Percentiles rank a stretch among this genome's conserved stretches.
Evolutionary conservation across 805 yeast species (phyloP).

Genomic region (Candida peoriensis): DNA sequence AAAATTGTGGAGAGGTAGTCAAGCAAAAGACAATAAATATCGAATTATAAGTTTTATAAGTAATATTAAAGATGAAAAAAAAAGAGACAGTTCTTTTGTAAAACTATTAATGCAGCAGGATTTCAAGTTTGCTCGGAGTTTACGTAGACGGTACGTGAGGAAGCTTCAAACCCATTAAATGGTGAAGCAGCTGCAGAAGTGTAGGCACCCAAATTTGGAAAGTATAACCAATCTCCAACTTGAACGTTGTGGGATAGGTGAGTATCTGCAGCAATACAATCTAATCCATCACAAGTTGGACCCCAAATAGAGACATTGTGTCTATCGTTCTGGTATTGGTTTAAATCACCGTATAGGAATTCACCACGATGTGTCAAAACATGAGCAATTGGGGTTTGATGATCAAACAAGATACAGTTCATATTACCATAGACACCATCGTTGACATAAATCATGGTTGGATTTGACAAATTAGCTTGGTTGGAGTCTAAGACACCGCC

Average conservation of each 20-base stretch:
- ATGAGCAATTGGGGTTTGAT: conserved; percentile 70
- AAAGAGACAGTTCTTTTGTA: too few relatives aligned
- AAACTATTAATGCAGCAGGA: too few relatives aligned
- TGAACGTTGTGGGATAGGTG: conserved; percentile 53
- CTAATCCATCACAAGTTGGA: conserved; percentile 97
- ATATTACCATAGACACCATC: conserved; percentile 96
- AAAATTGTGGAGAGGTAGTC: too few relatives aligned
- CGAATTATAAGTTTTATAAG: too few relatives aligned
- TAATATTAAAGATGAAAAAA: too few relatives aligned
- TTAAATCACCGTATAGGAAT: conserved; percentile 34
- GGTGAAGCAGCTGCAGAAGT: conserved; percentile 88
- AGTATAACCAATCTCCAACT: conserved; percentile 92
- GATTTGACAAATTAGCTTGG: conserved; percentile 21
- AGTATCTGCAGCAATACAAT: conserved; percentile 59
- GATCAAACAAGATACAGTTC: conserved; percentile 92
- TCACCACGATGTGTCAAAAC: conserved; percentile 54
- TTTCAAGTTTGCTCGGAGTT: too few relatives aligned
- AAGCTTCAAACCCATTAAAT: conserved; percentile 81
- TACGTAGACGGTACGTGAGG: conserved; percentile 59
- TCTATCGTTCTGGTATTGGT: conserved; percentile 10
- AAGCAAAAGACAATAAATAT: too few relatives aligned
- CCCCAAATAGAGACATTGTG: conserved; percentile 83
- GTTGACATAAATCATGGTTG: conserved; percentile 78
- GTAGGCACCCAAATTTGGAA: conserved; percentile 83
- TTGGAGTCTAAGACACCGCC: conserved; percentile 29